Percentiles rank a stretch among this genome's conserved stretches.
phyloP scores from a whole-genome alignment of 2,329 filamentous ascomycete genomes.

The Penicillium freii region DNA sequence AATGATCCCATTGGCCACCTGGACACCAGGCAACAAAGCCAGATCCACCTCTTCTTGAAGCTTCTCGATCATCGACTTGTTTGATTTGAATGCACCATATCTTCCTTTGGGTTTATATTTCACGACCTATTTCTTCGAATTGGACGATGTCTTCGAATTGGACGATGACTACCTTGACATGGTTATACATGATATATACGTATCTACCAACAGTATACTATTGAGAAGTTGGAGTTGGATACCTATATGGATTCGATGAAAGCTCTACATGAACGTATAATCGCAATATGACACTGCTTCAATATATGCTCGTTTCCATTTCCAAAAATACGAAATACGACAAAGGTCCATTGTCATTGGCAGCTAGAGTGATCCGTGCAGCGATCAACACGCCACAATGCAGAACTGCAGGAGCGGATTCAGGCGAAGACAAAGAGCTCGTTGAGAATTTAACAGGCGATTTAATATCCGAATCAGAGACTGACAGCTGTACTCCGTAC shows the following conservation, averaged over 20 bases:
- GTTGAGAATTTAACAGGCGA: background rate
- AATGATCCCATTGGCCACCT: background rate
- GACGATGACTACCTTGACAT: background rate
- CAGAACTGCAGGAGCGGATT: background rate
- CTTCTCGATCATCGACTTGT: background rate
- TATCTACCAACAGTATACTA: background rate
- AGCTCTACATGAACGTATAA: background rate
- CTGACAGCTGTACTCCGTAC: background rate
- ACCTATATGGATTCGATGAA: background rate
- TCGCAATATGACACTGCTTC: background rate
- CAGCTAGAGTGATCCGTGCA: background rate
- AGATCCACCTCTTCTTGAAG: background rate
- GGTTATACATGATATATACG: no score
- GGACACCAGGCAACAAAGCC: background rate
- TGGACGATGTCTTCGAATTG: background rate
- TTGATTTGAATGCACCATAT: background rate
- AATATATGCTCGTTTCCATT: background rate
- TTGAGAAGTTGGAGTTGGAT: background rate
- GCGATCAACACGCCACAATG: background rate
- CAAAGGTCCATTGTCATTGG: background rate
- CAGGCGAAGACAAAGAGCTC: background rate
- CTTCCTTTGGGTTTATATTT: no score
- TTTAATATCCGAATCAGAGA: background rate
- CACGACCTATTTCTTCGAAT: no score
- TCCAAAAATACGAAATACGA: background rate